Evolutionary conservation across 495 filamentous ascomycete genomes (phyloP), one percentile per base, ranked within the genome.

Genomic region (Filosporella fistucella): DNA sequence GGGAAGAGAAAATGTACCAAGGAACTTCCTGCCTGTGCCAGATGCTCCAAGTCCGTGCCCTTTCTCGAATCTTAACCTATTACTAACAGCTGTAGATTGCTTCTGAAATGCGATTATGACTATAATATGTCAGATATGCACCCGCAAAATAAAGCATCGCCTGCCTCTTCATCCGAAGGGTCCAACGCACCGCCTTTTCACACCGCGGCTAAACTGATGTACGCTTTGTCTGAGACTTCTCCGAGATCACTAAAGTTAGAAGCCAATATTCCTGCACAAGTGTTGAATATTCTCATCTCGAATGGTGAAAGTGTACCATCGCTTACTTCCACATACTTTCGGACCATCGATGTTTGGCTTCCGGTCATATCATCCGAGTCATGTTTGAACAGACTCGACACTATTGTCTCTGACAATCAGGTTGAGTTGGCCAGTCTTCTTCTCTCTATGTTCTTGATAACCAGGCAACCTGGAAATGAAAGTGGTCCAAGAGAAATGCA

Each of bases 1-100:
- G 60, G 62, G 18, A 70, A 70, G 54, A 63, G 63, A 36, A 56
- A 61, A 20, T 70, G 67, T 32, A 63, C 61, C 49, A 70, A 70
- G 40, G 42, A 48, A 1, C 45, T 67, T 28, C 67, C 67, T 9
- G 40, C 33, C 9, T 70, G 67, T 46, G 59, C 55, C n/a, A 63
- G 58, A 29, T 67, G 68, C 50, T 47, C 59, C 22, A 55, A 52
- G 64, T 68, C 38, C 22, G 56, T 45, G 11, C 9, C 10, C 6
- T 25, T n/a, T 7, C 12, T 12, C 26, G 18, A 9, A 8, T 2
- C n/a, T 4, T 22, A 2, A 2, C 10, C 22, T 22, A 12, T 32
- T 44, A 17, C 36, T 49, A 21, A 41, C 20, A 12, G 8, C 10
- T 34, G 12, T 14, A 52, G 50, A 25, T 34, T 52, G 5, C 37